Base-by-base conservation (phyloP, 75 land plant species). In the Sequoiadendron giganteum region DNA sequence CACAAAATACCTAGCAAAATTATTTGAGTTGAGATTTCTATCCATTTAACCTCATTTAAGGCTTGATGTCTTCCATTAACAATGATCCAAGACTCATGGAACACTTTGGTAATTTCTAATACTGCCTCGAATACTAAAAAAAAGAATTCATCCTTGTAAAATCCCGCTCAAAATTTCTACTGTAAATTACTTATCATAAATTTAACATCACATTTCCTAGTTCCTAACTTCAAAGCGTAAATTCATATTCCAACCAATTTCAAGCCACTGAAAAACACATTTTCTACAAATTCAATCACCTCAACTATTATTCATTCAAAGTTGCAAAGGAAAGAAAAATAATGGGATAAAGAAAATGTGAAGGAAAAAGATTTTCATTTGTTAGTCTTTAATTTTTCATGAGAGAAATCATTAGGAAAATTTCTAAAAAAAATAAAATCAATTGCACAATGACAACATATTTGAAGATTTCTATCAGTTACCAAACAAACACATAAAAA, bases 1-100 rank as follows among this genome's bases (percentile, higher is more conserved):
- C 19, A 5, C 34, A 72, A 30, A 73, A 28, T 88, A 93, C 94
- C 93, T 93, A 76, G 47, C 94, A 93, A 25, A 86, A 88, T 49
- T 89, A 88, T 13, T 38, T 83, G 86, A 93, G 88, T 16, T 93
- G 93, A 90, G 76, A 84, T 84, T 40, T 32, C 11, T 18, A 85
- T 52, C 70, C 70, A 43, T 82, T 40, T 61, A 68, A 56, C 38
- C 36, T 7, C 21, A 15, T 47, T 56, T 49, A 86, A 43, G 73
- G 90, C 85, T 87, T 89, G 38, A 56, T 47, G 56, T 87, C 90
- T 48, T 83, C 90, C 90, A 87, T 87, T 45, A 43, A 11, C 18
- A 82, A 40, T 15, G 49, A 43, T 82, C 84, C 84, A 3, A 52
- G 84, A 82, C 84, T 82, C 84, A 82, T 82, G 48, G 48, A 25